Base-by-base conservation (phyloP, 2,329 filamentous ascomycete genomes). In the Apiospora koreana region DNA sequence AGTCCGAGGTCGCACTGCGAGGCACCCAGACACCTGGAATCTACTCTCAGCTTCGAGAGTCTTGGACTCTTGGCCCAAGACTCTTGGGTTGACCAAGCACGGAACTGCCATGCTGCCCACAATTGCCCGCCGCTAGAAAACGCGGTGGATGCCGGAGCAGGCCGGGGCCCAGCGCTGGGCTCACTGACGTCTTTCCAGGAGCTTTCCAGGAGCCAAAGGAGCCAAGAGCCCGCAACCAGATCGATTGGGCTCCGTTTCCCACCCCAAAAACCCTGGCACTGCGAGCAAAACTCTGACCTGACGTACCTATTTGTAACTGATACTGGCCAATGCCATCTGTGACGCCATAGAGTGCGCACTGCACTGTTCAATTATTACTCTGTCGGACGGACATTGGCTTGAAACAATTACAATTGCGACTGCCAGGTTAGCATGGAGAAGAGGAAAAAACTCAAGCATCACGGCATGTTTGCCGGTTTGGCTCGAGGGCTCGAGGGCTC, bases 71-170 rank as follows among this genome's bases (percentile, higher is more conserved):
- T 12, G 41, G 5, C 5, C 41, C 14, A 10, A 12, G 38, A 5
- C 14, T 8, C 38, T 41, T 43, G 41, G 31, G 31, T 31, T 54
- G 50, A 54, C 50, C 50, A 54, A 31, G 25, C 50, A 25, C 50
- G 50, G 48, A n/a, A n/a, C n/a, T n/a, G n/a, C n/a, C n/a, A n/a
- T 18, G 10, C 9, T 62, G 10, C 31, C 54, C 54, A 62, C 31
- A 62, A 62, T 62, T 62, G 54, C 54, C 54, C 54, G 54, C 54
- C 54, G 54, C 54, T 62, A 62, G 31, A 62, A 62, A 62, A 62
- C 31, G 18, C 54, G 54, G 54, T 62, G 54, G 54, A 58, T 31
- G 54, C 31, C 54, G 54, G 31, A 38, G 54, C 54, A 62, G 54
- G 31, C 54, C 54, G 54, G 54, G 54, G 54, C 18, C 54, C 54